These are phyloP conservation scores for Lachnellula cervina DNA, from an alignment of 2,329 filamentous ascomycete genomes.

Conservation along the genomic window DNA sequence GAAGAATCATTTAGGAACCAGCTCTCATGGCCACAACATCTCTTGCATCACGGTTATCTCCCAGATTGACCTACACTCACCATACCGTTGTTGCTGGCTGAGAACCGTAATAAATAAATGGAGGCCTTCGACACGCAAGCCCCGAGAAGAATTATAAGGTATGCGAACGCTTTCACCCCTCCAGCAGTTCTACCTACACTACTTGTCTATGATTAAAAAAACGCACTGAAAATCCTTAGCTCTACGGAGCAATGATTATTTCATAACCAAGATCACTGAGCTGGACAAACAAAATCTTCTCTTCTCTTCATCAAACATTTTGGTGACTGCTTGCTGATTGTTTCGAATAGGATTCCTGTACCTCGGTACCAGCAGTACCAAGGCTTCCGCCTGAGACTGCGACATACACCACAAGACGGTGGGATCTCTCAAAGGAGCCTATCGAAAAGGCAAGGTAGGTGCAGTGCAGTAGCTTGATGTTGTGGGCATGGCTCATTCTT, in stretches of 20 bases:
- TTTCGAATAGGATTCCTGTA: background rate
- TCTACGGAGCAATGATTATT: slow-evolving; percentile 30
- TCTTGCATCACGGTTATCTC: background rate
- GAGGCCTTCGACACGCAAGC: background rate
- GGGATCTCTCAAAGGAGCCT: background rate
- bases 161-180: slow-evolving; percentile 7
- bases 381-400: background rate
- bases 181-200: background rate
- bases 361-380: background rate
- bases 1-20: slow-evolving; percentile 11
- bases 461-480: too few relatives aligned
- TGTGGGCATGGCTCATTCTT: too few relatives aligned
- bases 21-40: background rate
- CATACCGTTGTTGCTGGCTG: background rate
- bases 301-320: background rate
- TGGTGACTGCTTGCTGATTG: background rate
- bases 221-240: slow-evolving; percentile 37
- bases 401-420: background rate
- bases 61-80: background rate
- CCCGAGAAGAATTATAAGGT: slow-evolving; percentile 9
- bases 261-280: slow-evolving; percentile 37
- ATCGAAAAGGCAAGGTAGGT: too few relatives aligned
- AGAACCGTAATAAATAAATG: too few relatives aligned
- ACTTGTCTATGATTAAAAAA: slow-evolving; percentile 32
- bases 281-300: slow-evolving; percentile 8